Base-by-base conservation (phyloP, 805 yeast genomes). In the Metschnikowia gelsemii region DNA sequence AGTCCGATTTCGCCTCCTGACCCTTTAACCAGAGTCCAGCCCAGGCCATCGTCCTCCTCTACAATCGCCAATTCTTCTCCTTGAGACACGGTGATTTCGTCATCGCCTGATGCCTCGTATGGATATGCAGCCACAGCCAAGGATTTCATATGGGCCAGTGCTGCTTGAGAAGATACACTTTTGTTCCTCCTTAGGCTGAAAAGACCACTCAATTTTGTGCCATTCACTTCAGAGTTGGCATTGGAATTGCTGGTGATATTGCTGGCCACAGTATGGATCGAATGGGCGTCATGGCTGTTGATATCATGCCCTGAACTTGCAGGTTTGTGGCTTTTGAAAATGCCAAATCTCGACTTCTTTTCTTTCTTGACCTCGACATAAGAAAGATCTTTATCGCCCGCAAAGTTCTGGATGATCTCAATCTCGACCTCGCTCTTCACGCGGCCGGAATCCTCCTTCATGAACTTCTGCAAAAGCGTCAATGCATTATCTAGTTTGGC, bases 381-480 rank as follows among this genome's bases (percentile, higher is more conserved):
- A 9, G 83, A 70, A 52, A 86, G 65, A 59, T 86, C 93, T 52
- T 76, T 72, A 43, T 82, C 90, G 1, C 84, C 87, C 1, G 93
- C 89, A 38, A 84, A 88, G 45, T 82, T 78, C 61, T 87, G 93
- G 51, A 93, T 88, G 20, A 93, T 81, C 61, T 91, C 97, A 38
- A 91, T 82, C 54, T 85, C 91, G 14, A 90, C 98, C 57, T 89
- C 96, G 9, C 83, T 76, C 29, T 73, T 72, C 17, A 93, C 82
- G 46, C 95, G 76, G 22, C 64, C 63, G 3, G 87, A 81, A 58
- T 93, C 99, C 47, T 83, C 81, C 32, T 73, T 65, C 45, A 90
- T 75, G 51, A 88, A 87, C 34, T 73, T 73, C 38, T 81, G 75
- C 42, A 90, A 68, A 2, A 75, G 58, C 9, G 63, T 52, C 26